These are phyloP conservation scores for Logfia minima DNA, from an alignment of 129 eudicot genomes.

Conservation along the genomic window DNA sequence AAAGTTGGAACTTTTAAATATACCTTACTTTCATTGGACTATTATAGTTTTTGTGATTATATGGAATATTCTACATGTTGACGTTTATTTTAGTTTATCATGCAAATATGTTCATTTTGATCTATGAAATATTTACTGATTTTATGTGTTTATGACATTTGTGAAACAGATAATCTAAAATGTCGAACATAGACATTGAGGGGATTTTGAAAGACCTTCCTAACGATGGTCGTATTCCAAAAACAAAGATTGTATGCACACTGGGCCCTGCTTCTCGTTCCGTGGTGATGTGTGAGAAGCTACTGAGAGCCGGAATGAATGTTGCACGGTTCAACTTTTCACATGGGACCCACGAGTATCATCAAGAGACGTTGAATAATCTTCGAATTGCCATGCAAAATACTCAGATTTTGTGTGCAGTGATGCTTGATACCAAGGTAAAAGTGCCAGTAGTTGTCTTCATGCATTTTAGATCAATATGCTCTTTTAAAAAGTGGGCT, in stretches of 20 bases:
- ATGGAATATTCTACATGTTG: background rate
- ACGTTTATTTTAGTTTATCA: background rate
- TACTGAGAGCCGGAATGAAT: slow-evolving; percentile 85
- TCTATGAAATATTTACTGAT: slow-evolving; percentile 12
- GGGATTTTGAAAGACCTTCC: slow-evolving; percentile 81
- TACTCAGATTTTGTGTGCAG: slow-evolving; percentile 75
- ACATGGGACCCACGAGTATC: slow-evolving; percentile 88
- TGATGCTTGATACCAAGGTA: slow-evolving; percentile 85
- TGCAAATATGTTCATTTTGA: background rate
- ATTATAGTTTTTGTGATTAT: background rate
- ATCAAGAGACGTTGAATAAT: slow-evolving; percentile 79
- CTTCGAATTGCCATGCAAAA: slow-evolving; percentile 71
- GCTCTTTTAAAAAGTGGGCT: background rate
- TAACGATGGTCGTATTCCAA: slow-evolving; percentile 55
- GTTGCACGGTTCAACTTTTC: slow-evolving; percentile 90
- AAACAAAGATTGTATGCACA: slow-evolving; percentile 94
- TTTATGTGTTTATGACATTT: slow-evolving; percentile 11
- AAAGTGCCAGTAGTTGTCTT: slow-evolving; percentile 6
- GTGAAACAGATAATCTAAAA: slow-evolving; percentile 33
- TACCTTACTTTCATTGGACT: background rate
- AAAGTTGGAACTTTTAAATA: background rate
- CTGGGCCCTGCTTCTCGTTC: slow-evolving; percentile 85
- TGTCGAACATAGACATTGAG: slow-evolving; percentile 85
- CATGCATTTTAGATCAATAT: slow-evolving; percentile 8
- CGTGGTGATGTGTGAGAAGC: slow-evolving; percentile 80